These are phyloP conservation scores for Fraxinus cuspidata DNA, from an alignment of 257 asterid genomes.

Conservation along the genomic window DNA sequence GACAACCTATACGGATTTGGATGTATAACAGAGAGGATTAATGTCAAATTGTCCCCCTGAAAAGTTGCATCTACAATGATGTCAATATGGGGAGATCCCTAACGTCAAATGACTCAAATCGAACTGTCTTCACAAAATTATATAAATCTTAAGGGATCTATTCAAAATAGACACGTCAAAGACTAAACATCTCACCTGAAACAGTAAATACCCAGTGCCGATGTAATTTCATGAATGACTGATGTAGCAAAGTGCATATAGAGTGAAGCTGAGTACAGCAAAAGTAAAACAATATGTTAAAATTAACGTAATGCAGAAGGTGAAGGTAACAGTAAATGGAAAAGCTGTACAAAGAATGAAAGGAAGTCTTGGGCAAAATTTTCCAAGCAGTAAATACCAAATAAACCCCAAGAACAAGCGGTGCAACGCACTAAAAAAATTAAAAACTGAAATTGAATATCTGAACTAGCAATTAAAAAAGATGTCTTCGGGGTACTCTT, in stretches of 20 bases:
- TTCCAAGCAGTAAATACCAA: background rate
- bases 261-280: conserved; percentile 56
- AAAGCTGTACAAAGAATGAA: background rate
- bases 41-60: background rate
- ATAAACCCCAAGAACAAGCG: background rate
- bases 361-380: background rate
- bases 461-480: background rate
- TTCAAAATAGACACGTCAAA: background rate
- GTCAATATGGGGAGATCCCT: background rate
- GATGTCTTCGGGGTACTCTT: background rate
- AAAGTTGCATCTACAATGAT: no score
- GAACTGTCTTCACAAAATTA: background rate
- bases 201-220: conserved; percentile 90
- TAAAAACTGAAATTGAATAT: background rate
- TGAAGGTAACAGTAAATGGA: background rate
- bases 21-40: no score
- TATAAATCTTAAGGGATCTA: background rate
- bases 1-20: no score
- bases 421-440: background rate
- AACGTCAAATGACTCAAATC: background rate
- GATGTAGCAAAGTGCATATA: conserved; percentile 90
- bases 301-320: background rate
- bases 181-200: conserved; percentile 65
- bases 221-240: conserved; percentile 87
- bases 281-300: conserved; percentile 14